phyloP scores from a whole-genome alignment of 768 basidiomycete species.

The Pisolithus orientalis region DNA sequence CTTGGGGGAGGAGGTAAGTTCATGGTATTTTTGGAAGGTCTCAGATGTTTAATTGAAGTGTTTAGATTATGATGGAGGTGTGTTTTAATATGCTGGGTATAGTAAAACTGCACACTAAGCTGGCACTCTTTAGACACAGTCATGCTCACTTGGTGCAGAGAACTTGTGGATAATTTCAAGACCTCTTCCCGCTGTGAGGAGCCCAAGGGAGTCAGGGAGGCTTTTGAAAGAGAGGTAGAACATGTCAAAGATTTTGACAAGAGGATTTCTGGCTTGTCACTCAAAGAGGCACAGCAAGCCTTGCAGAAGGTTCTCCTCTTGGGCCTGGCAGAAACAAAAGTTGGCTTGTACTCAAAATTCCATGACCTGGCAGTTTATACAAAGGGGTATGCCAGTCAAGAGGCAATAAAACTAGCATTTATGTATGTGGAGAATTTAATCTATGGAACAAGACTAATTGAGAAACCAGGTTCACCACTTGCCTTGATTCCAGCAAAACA shows the following conservation, averaged over 20 bases:
- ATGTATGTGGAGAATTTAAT: slow-evolving; percentile 41
- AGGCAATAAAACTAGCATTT: slow-evolving; percentile 52
- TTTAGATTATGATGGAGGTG: slow-evolving; percentile 73
- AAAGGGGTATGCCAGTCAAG: slow-evolving; percentile 40
- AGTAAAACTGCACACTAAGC: neutral
- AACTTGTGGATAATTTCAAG: slow-evolving; percentile 45
- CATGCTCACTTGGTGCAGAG: slow-evolving; percentile 38
- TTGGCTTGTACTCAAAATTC: slow-evolving; percentile 56
- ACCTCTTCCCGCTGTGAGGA: slow-evolving; percentile 36
- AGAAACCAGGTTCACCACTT: slow-evolving; percentile 50
- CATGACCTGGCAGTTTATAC: slow-evolving; percentile 52
- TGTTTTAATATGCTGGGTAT: slow-evolving; percentile 4
- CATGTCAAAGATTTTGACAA: slow-evolving; percentile 39
- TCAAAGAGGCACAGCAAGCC: slow-evolving; percentile 27
- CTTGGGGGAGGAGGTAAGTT: slow-evolving; percentile 69
- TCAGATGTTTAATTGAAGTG: too few relatives aligned
- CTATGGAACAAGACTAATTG: neutral
- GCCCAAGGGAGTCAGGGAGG: slow-evolving; percentile 34
- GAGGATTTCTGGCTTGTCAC: slow-evolving; percentile 18
- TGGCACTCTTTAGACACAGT: slow-evolving; percentile 39
- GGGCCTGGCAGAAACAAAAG: slow-evolving; percentile 43
- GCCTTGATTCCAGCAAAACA: slow-evolving; percentile 66
- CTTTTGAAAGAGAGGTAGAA: slow-evolving; percentile 49
- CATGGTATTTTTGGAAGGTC: neutral
- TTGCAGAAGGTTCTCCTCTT: slow-evolving; percentile 45